phyloP scores from a whole-genome alignment of 805 yeast genomes.

The Candida ortonii region DNA sequence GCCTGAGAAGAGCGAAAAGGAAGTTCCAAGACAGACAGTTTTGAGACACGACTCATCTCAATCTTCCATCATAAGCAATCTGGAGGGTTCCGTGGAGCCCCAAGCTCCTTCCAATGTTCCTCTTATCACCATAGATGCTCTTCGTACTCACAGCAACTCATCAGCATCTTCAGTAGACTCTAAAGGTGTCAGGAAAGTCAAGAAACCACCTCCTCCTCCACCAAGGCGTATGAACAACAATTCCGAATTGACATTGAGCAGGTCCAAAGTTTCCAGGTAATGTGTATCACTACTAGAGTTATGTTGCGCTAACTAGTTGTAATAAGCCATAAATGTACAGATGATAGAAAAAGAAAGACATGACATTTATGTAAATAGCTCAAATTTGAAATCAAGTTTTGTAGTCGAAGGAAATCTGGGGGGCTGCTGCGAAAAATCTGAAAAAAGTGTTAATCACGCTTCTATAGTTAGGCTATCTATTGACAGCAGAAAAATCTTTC shows the following conservation, averaged over 20 bases:
- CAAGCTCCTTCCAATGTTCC: constrained; percentile 6
- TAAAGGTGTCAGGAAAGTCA: constrained; percentile 7
- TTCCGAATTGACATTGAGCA: constrained; percentile 20
- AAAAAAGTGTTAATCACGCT: too few relatives aligned
- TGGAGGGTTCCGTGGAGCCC: constrained; percentile 14
- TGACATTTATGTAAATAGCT: too few relatives aligned
- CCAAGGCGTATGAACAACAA: constrained; percentile 16
- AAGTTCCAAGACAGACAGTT: constrained; percentile 2
- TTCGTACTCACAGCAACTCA: constrained; percentile 15
- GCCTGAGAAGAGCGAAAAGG: constrained; percentile 1
- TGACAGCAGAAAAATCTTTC: too few relatives aligned
- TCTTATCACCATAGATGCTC: too few relatives aligned
- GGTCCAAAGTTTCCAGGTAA: constrained; percentile 14
- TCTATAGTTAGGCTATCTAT: too few relatives aligned
- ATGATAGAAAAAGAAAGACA: too few relatives aligned
- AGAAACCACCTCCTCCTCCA: constrained; percentile 24
- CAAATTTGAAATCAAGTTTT: too few relatives aligned
- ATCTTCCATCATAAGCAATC: constrained; percentile 17
- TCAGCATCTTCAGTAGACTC: constrained; percentile 18
- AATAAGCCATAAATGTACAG: too few relatives aligned
- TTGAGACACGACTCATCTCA: constrained; percentile 14
- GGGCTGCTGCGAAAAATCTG: too few relatives aligned
- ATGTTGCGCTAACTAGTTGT: too few relatives aligned
- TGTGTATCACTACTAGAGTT: too few relatives aligned
- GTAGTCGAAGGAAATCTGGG: too few relatives aligned